Conservation (phyloP, 2,329 filamentous ascomycete genomes). For the Chalara sp. region DNA sequence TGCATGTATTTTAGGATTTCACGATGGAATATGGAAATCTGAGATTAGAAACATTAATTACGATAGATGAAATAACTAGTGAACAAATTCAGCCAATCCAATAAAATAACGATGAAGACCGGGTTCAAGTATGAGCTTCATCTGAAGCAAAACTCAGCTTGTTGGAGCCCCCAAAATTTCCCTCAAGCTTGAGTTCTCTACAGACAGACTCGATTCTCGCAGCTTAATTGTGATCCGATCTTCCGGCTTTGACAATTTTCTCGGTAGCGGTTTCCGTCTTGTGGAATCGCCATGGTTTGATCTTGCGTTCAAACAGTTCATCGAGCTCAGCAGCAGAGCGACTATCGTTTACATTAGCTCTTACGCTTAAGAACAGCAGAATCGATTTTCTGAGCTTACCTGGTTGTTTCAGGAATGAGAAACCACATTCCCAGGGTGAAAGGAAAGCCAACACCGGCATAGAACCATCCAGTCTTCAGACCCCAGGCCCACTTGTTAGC, state of each 20-base stretch:
- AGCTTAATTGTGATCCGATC: too few species aligned
- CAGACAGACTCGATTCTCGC: too few species aligned
- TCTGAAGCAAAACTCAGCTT: too few species aligned
- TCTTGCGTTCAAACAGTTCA: conserved; percentile 18
- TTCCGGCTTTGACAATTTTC: neutral
- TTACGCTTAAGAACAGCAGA: neutral
- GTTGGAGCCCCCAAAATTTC: too few species aligned
- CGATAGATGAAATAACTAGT: too few species aligned
- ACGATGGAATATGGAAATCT: too few species aligned
- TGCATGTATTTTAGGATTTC: too few species aligned
- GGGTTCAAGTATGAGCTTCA: too few species aligned
- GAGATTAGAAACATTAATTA: too few species aligned
- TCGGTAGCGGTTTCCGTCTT: conserved; percentile 11
- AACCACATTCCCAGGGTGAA: conserved; percentile 14
- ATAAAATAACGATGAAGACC: too few species aligned
- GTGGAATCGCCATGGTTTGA: conserved; percentile 14
- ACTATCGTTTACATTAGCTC: neutral
- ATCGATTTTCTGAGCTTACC: neutral
- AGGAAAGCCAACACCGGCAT: conserved; percentile 11
- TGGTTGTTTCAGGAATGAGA: conserved; percentile 17
- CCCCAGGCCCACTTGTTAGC: conserved; percentile 15
- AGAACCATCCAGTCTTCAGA: conserved; percentile 19
- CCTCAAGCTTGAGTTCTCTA: too few species aligned
- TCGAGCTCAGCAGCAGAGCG: conserved; percentile 20
- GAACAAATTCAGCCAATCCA: too few species aligned